A percentile compares a stretch with the other conserved stretches of the same genome.
Evolutionary conservation across 768 basidiomycete species (phyloP).

Genomic region (Lactarius hatsudake): DNA sequence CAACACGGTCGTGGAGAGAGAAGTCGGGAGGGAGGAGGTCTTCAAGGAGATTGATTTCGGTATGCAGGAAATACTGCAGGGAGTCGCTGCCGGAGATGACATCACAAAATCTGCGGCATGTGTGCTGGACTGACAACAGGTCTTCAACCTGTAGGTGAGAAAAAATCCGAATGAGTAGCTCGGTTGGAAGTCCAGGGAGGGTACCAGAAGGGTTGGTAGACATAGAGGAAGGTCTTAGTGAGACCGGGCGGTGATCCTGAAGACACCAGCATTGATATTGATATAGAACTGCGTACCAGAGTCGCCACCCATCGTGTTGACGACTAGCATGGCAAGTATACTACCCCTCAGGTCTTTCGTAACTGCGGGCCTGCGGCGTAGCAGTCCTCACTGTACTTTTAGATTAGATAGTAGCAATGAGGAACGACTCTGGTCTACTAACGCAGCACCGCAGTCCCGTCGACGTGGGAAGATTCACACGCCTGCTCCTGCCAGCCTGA

Average conservation of each 20-base stretch:
- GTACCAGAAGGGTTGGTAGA: neutral
- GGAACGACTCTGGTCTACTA: neutral
- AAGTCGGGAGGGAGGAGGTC: neutral
- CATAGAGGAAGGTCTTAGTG: neutral
- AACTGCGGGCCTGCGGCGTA: neutral
- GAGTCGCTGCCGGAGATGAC: neutral
- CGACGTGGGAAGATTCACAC: neutral
- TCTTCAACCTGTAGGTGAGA: neutral
- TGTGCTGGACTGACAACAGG: constrained; percentile 1
- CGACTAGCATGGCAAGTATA: neutral
- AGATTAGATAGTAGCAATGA: neutral
- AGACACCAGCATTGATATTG: neutral
- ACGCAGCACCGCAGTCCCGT: neutral
- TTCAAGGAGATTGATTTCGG: neutral
- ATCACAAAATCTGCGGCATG: neutral
- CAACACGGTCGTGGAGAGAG: neutral
- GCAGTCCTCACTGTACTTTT: neutral
- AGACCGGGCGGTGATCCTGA: neutral
- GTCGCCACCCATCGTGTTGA: neutral
- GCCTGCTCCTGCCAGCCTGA: too few species aligned
- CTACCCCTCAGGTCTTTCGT: neutral
- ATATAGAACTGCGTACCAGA: neutral
- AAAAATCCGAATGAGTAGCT: constrained; percentile 2
- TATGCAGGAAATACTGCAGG: constrained; percentile 8
- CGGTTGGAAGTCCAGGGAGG: neutral